Evolutionary conservation across 305 asterid species (phyloP), one percentile per base, ranked within the genome.

Genomic region (Fraxinus sp.): DNA sequence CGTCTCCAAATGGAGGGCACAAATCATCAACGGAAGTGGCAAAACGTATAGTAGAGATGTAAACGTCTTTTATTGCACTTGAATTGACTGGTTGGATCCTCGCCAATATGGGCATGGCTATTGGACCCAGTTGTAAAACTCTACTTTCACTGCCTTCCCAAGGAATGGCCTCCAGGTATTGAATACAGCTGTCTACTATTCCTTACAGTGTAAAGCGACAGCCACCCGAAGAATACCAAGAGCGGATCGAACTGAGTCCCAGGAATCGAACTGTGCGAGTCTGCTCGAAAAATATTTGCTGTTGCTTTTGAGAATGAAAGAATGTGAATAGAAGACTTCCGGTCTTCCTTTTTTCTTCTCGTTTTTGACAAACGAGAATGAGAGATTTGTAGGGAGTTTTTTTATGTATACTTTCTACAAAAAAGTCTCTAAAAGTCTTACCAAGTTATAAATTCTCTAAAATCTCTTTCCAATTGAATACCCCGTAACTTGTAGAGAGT

Each of bases 1-100:
- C 92, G 33, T 90, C 93, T 0, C 91, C 92, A 11, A 90, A 92
- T 30, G 90, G 88, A 37, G 91, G 92, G 85, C 77, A 83, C 10
- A 90, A 84, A 37, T 75, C 82, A 30, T 78, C 81, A 8, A 78
- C 76, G 5, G 92, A 89, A 74, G 97, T 92, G 85, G 98, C 97
- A 59, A 88, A 88, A 22, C 92, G 94, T 74, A 93, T 81, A 0
- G 97, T 95, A 0, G 97, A 89, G 71, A 93, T 79, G 79, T 92
- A 88, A 71, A 91, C 94, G 26, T 84, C 82, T 84, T 89, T 93
- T 0, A 94, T 86, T 66, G 92, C 88, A 26, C 70, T 62, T 20
- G 84, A 10, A 79, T 91, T 91, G 16, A 83, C 82, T 0, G 91
- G 92, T 77, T 86, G 88, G 84, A 88, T 85, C 85, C 89, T 83